Base-by-base conservation (phyloP, 306 rosid species). In the Ammopiptanthus mongolicus region DNA sequence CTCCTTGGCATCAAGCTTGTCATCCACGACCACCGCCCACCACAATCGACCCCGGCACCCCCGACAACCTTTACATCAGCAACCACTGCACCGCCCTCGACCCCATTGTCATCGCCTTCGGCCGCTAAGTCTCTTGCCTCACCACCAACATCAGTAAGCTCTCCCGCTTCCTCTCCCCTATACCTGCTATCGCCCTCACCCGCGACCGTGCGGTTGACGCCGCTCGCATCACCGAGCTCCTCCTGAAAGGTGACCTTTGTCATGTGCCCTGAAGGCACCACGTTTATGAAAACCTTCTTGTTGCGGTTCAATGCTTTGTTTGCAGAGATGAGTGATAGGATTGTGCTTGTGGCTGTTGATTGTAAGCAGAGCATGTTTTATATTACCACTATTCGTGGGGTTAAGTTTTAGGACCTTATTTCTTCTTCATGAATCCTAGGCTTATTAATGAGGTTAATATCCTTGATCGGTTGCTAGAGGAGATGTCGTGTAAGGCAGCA, bases 341-440 rank as follows among this genome's bases (percentile, higher is more conserved):
- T 95, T 37, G 98, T 95, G 10, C 97, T 97, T 0, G 98, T 95
- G 25, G 98, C 98, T 0, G 90, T 95, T 12, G 80, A 95, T 55
- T 95, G 96, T 47, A 89, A 84, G 84, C 98, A 95, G 79, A 82
- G 23, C 83, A 88, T 90, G 98, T 95, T 95, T 50, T 85, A 71
- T 2, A 97, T 97, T 22, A 95, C 98, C 18, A 95, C 97, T 0
- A 97, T 95, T 3, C 86, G 98, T 0, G 97, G 98, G 15, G 91
- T 95, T 3, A 94, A 94, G 81, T 94, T 94, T 71, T 94, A 96
- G 97, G 97, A 94, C 90, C 98, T 0, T 91, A 94, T 25, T 95
- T 87, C 87, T 95, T 95, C 80, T 91, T 95, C 91, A 95, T 95
- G 98, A 95, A 90, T 71, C 98, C 98, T 0, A 86, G 98, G 85